These are phyloP conservation scores for Backusella australiensis DNA, from an alignment of 192 early-diverging fungal genomes.

Conservation along the genomic window DNA sequence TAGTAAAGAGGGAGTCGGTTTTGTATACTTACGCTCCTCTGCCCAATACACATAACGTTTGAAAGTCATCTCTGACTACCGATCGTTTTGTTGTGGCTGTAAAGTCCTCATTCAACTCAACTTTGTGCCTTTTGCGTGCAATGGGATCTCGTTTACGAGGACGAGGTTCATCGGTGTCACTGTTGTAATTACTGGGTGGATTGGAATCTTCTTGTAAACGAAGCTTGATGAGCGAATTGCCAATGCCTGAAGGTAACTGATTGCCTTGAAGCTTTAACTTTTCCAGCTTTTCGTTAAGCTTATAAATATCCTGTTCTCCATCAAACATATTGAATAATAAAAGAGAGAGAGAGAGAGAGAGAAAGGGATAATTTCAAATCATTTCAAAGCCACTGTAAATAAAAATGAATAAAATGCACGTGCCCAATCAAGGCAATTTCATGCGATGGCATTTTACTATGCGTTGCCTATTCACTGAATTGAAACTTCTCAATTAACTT, in stretches of 20 bases:
- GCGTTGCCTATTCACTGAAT: too few relatives aligned
- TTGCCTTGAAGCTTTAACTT: background rate
- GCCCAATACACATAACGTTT: constrained; percentile 46
- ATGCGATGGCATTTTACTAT: background rate
- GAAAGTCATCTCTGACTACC: constrained; percentile 46
- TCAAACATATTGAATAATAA: background rate
- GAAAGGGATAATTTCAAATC: background rate
- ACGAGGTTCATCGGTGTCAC: constrained; percentile 27
- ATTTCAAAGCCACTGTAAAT: background rate
- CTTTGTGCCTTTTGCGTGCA: constrained; percentile 26
- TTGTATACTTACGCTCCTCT: constrained; percentile 48
- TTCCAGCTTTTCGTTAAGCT: background rate
- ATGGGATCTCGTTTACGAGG: constrained; percentile 9
- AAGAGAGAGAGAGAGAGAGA: background rate
- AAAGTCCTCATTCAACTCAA: constrained; percentile 40
- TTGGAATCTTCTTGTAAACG: constrained; percentile 21
- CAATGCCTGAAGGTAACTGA: constrained; percentile 20
- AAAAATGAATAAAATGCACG: background rate
- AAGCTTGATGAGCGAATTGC: constrained; percentile 6
- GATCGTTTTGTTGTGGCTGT: constrained; percentile 21
- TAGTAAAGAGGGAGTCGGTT: background rate
- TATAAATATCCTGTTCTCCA: background rate
- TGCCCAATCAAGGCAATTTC: background rate
- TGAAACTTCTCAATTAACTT: too few relatives aligned
- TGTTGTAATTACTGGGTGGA: constrained; percentile 30